Conservation (phyloP, 1,284 basidiomycete genomes). For the Marasmius fiardii region DNA sequence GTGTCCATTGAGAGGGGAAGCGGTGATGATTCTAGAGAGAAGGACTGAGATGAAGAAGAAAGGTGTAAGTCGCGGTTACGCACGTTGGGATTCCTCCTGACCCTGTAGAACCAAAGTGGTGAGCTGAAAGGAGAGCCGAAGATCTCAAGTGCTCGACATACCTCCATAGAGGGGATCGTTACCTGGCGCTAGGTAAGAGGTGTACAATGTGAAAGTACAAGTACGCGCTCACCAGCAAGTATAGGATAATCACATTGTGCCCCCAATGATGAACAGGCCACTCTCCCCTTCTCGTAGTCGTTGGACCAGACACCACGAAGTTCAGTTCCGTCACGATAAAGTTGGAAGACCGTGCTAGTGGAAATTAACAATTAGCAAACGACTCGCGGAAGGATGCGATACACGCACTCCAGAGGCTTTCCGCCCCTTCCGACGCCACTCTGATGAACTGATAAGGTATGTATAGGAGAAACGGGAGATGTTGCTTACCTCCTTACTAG, state of each 20-base stretch:
- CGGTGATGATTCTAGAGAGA: conserved; percentile 64
- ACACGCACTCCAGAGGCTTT: conserved; percentile 58
- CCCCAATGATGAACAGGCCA: conserved; percentile 64
- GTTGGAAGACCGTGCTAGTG: conserved; percentile 67
- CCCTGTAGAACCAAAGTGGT: conserved; percentile 34
- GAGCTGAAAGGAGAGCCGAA: not conserved
- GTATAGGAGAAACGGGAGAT: not conserved
- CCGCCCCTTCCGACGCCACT: conserved; percentile 76
- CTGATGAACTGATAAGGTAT: conserved; percentile 29
- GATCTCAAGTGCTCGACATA: conserved; percentile 26
- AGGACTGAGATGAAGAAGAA: not conserved
- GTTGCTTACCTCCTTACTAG: conserved; percentile 60
- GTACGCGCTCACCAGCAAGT: conserved; percentile 56
- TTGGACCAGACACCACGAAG: conserved; percentile 75
- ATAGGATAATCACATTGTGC: conserved; percentile 78
- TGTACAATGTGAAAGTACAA: not conserved
- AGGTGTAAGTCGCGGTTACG: conserved; percentile 23
- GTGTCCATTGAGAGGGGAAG: conserved; percentile 75
- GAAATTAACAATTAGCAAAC: not conserved
- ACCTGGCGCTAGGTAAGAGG: conserved; percentile 39
- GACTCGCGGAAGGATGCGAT: not conserved
- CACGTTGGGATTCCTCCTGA: conserved; percentile 83
- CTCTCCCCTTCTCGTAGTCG: conserved; percentile 61
- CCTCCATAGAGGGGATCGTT: conserved; percentile 85
- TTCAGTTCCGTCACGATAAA: conserved; percentile 79